Conservation (phyloP, 2,329 filamentous ascomycete genomes). For the Paraphoma chrysanthemicola region DNA sequence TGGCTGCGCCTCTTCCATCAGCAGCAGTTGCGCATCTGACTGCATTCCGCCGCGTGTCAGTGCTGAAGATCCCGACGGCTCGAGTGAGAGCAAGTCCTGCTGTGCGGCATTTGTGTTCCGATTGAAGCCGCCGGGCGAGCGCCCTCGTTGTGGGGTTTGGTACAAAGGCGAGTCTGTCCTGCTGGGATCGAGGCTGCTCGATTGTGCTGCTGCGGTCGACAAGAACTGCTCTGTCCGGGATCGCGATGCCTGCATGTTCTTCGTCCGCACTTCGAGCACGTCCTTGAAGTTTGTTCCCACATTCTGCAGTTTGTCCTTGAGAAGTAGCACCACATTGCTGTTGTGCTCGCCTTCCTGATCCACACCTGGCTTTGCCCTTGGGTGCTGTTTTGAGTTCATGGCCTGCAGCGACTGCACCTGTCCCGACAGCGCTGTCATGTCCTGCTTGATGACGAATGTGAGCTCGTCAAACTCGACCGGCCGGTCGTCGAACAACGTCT, state of each 20-base stretch:
- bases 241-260: slow-evolving; percentile 94
- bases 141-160: slow-evolving; percentile 73
- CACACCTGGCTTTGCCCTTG: slow-evolving; percentile 57
- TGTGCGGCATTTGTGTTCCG: slow-evolving; percentile 54
- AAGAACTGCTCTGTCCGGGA: slow-evolving; percentile 97
- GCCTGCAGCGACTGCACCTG: slow-evolving; percentile 85
- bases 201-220: slow-evolving; percentile 81
- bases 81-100: slow-evolving; percentile 79
- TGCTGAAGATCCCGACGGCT: slow-evolving; percentile 65
- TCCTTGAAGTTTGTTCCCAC: slow-evolving; percentile 97
- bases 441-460: slow-evolving; percentile 97
- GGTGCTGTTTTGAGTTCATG: slow-evolving; percentile 78
- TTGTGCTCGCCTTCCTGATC: slow-evolving; percentile 95
- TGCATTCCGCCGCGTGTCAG: slow-evolving; percentile 59
- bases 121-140: slow-evolving; percentile 56
- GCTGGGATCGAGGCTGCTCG: slow-evolving; percentile 65
- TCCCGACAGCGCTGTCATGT: slow-evolving; percentile 83
- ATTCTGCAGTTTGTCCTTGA: slow-evolving; percentile 90
- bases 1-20: slow-evolving; percentile 91
- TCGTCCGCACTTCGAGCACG: slow-evolving; percentile 92
- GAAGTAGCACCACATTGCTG: slow-evolving; percentile 91
- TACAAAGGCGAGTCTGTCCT: slow-evolving; percentile 88
- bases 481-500: slow-evolving; percentile 95
- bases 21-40: slow-evolving; percentile 79
- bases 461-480: slow-evolving; percentile 97